Evolutionary conservation across 2,329 filamentous ascomycete species (phyloP), one percentile per base, ranked within the genome.

Genomic region (Ciborinia camelliae): DNA sequence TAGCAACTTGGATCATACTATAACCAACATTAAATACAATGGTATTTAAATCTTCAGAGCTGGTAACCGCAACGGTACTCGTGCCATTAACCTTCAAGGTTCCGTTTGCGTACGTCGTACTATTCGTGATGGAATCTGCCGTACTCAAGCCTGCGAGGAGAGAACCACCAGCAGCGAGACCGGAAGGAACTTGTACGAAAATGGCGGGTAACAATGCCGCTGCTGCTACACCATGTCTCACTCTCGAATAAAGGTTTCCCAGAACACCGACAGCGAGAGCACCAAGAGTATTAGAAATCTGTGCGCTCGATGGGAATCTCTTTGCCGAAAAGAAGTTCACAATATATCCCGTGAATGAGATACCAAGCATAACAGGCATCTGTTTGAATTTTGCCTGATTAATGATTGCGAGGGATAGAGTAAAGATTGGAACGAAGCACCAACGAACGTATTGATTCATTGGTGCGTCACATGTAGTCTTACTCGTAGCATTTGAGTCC

Each of bases 191-290:
- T 68, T 87, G 85, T 2, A 88, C 84, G 68, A 96, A 96, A 68
- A 97, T 96, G 6, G 90, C 92, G 0, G 92, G 92, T 12, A 97
- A 79, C 81, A 97, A 91, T 1, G 90, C 89, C 0, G 91, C 91
- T 0, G 92, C 92, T 0, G 92, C 92, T 2, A 96, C 84, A 1
- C 82, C 82, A 65, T 84, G 82, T 12, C 80, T 74, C 10, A 84
- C 65, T 30, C 82, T 77, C n/a, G 88, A 90, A 76, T 94, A 93
- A 1, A 91, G 73, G 71, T 95, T 95, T 9, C 90, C 91, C 57
- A 91, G 78, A 4, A 92, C 82, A 39, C 91, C 91, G 32, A 95
- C 89, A 2, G 85, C 84, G 60, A 95, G 84, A 0, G 91, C 90
- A 37, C 90, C 90, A 4, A 94, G 81, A 0, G 89, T 91, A 73